phyloP scores from a whole-genome alignment of 192 early-diverging fungal species.

The Podila horticola region DNA sequence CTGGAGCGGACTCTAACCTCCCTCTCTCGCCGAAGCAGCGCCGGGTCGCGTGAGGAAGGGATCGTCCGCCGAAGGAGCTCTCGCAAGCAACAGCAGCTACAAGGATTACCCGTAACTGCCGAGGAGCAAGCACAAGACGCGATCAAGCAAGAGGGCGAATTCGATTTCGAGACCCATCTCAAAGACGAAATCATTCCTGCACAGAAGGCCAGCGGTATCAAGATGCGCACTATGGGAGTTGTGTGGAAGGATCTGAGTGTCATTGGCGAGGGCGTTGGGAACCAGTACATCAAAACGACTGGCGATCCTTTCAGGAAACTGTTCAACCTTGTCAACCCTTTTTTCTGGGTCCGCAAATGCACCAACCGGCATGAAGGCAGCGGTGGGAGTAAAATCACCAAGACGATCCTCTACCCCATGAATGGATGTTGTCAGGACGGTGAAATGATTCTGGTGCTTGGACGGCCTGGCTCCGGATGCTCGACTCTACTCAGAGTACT shows the following conservation, averaged over 20 bases:
- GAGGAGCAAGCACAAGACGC: slow-evolving; percentile 17
- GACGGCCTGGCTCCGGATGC: slow-evolving; percentile 74
- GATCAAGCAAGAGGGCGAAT: slow-evolving; percentile 22
- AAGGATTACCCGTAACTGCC: background rate
- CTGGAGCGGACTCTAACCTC: slow-evolving; percentile 25
- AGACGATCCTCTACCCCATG: slow-evolving; percentile 63
- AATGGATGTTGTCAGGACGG: slow-evolving; percentile 76
- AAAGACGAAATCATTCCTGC: slow-evolving; percentile 39
- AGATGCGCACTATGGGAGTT: slow-evolving; percentile 56
- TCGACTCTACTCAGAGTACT: slow-evolving; percentile 72
- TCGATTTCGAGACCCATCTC: slow-evolving; percentile 48
- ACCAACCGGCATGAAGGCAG: background rate
- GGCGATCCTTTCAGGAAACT: slow-evolving; percentile 30
- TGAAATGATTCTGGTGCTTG: slow-evolving; percentile 77
- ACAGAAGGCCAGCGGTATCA: slow-evolving; percentile 38
- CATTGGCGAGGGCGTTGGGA: slow-evolving; percentile 35
- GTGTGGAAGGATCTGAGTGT: slow-evolving; percentile 55
- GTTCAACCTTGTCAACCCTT: slow-evolving; percentile 38
- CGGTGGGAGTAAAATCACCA: slow-evolving; percentile 29
- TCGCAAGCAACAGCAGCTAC: background rate
- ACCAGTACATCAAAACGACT: slow-evolving; percentile 31
- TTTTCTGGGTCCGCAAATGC: slow-evolving; percentile 41
- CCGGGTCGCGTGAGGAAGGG: background rate
- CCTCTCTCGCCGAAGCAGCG: slow-evolving; percentile 20
- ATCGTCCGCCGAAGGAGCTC: slow-evolving; percentile 15